Percentiles rank a stretch among this genome's conserved stretches.
phyloP scores from a whole-genome alignment of 306 rosid species.

The Cucumis melo region DNA sequence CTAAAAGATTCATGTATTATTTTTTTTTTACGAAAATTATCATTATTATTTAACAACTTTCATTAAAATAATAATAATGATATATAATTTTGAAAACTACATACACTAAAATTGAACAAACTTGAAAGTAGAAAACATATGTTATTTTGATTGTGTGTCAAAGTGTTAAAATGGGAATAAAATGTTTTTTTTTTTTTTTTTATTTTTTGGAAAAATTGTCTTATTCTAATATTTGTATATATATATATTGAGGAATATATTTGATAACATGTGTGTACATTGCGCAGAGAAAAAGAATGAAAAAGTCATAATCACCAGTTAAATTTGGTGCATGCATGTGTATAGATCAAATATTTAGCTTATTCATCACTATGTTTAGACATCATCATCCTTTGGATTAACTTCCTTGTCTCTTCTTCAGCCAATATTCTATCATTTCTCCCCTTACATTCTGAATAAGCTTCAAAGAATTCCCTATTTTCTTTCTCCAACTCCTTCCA shows the following conservation, averaged over 20 bases:
- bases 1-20: too few relatives aligned
- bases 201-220: too few relatives aligned
- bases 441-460: conserved; percentile 38
- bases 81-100: too few relatives aligned
- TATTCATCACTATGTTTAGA: conserved; percentile 39
- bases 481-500: conserved; percentile 93
- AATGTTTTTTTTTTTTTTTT: too few relatives aligned
- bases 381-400: conserved; percentile 62
- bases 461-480: conserved; percentile 73
- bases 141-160: too few relatives aligned
- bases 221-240: not conserved
- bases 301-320: conserved; percentile 18
- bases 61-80: too few relatives aligned
- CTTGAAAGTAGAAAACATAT: too few relatives aligned
- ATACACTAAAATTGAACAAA: too few relatives aligned
- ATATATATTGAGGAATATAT: too few relatives aligned
- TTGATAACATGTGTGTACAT: not conserved
- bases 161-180: too few relatives aligned
- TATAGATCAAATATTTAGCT: not conserved
- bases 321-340: not conserved
- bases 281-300: not conserved
- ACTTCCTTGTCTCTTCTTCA: conserved; percentile 69
- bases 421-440: conserved; percentile 48
- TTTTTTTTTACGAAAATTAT: too few relatives aligned
- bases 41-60: too few relatives aligned